Percentiles rank a stretch among this genome's conserved stretches.
phyloP scores from a whole-genome alignment of 2,329 filamentous ascomycete genomes.

The Arthrinium puccinioides region DNA sequence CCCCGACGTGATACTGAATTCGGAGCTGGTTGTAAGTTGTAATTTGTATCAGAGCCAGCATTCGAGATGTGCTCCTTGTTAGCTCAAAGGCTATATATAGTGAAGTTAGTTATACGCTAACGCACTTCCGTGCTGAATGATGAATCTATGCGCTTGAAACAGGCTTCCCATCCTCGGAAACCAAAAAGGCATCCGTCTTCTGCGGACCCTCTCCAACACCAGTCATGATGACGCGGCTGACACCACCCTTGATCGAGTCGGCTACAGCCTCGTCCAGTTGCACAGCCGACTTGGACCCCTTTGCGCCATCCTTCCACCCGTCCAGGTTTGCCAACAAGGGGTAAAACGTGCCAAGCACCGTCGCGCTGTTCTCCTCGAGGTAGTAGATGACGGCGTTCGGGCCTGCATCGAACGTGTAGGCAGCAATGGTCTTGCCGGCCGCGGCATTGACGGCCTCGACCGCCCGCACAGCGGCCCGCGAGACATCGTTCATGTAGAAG shows the following conservation, averaged over 20 bases:
- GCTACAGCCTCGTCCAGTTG: conserved; percentile 60
- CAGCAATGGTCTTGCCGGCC: conserved; percentile 73
- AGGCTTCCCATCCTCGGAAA: conserved; percentile 57
- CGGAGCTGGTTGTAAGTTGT: too few relatives aligned
- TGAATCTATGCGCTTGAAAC: conserved; percentile 20
- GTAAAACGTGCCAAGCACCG: conserved; percentile 74
- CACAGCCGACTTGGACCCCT: conserved; percentile 45
- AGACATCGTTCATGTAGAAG: conserved; percentile 97
- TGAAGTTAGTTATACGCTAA: too few relatives aligned
- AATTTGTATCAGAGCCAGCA: too few relatives aligned
- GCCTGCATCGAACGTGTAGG: conserved; percentile 96
- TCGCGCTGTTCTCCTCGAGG: conserved; percentile 65
- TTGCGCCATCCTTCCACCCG: conserved; percentile 61
- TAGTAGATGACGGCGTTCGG: conserved; percentile 98
- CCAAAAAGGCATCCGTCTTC: conserved; percentile 69
- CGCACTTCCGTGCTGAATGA: too few relatives aligned
- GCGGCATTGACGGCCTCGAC: conserved; percentile 83
- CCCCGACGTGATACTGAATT: too few relatives aligned
- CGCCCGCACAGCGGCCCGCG: conserved; percentile 74
- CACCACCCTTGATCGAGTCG: conserved; percentile 63
- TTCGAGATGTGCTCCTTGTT: too few relatives aligned
- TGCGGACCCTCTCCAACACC: conserved; percentile 84
- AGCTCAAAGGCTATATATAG: too few relatives aligned
- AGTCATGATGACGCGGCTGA: conserved; percentile 86
- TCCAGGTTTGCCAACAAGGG: conserved; percentile 53